Evolutionary conservation across 176 grass and related monocot species (phyloP).

Genomic region (Panicum miliaceum): DNA sequence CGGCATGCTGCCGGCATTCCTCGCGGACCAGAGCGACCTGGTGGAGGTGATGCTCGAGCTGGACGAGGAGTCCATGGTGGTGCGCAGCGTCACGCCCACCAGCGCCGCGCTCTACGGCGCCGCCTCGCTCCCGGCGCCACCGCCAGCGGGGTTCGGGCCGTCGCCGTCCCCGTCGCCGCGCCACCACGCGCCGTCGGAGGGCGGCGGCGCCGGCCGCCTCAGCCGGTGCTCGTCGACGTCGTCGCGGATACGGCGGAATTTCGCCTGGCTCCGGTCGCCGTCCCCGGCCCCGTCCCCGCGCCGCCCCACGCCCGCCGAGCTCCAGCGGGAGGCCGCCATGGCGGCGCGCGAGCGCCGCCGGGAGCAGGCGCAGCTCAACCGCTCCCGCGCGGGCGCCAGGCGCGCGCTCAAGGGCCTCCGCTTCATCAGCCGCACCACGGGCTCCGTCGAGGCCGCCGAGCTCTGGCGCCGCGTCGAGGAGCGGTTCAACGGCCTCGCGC

Average conservation of each 20-base stretch:
- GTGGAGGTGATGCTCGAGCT: slow-evolving; percentile 99
- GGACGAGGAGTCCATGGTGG: slow-evolving; percentile 98
- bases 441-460: slow-evolving; percentile 65
- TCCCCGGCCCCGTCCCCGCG: slow-evolving; percentile 45
- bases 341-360: slow-evolving; percentile 74
- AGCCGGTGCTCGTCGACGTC: slow-evolving; percentile 91
- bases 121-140: neutral
- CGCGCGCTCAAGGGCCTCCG: slow-evolving; percentile 92
- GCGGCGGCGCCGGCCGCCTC: slow-evolving; percentile 27
- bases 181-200: slow-evolving; percentile 50
- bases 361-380: slow-evolving; percentile 68
- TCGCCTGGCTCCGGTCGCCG: slow-evolving; percentile 87
- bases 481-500: slow-evolving; percentile 62
- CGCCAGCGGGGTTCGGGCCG: neutral
- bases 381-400: slow-evolving; percentile 71
- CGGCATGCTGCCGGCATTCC: slow-evolving; percentile 82
- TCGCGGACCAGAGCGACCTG: slow-evolving; percentile 83
- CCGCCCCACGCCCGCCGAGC: slow-evolving; percentile 40
- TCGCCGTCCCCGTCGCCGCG: neutral
- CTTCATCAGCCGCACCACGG: slow-evolving; percentile 94
- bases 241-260: slow-evolving; percentile 81
- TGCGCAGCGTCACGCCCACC: slow-evolving; percentile 95
- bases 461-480: slow-evolving; percentile 86
- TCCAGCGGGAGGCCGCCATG: slow-evolving; percentile 55
- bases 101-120: slow-evolving; percentile 47